These are phyloP conservation scores for Brettanomyces anomalus DNA, from an alignment of 805 yeast species.

Conservation along the genomic window DNA sequence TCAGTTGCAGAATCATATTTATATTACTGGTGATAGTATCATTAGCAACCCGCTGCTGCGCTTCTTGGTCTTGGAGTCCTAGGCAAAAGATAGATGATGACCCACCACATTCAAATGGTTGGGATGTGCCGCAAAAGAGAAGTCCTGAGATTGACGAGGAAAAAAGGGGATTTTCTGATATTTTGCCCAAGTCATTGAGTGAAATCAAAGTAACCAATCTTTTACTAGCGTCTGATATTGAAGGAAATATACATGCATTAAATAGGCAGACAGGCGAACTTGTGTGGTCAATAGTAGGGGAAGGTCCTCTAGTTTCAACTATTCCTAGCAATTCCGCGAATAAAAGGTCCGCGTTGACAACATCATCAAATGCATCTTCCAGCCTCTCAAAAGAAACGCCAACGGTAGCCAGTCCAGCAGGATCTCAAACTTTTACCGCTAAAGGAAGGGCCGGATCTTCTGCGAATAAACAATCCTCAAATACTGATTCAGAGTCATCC, in stretches of 20 bases:
- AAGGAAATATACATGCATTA: conserved; percentile 79
- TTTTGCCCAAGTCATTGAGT: conserved; percentile 9
- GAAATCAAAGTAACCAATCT: conserved; percentile 37
- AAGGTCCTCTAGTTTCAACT: conserved; percentile 47
- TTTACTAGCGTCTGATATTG: conserved; percentile 68
- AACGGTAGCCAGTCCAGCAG: conserved; percentile 1
- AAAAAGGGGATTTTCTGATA: neutral
- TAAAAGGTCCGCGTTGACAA: neutral
- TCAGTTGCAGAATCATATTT: too few species aligned
- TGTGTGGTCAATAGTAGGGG: conserved; percentile 67
- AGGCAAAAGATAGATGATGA: too few species aligned
- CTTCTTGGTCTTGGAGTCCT: too few species aligned
- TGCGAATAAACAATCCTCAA: neutral
- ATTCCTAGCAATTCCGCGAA: conserved; percentile 13
- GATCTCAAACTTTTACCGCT: neutral
- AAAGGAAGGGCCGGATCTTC: neutral
- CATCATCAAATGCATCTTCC: conserved; percentile 1
- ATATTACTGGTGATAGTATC: too few species aligned
- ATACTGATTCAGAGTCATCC: neutral
- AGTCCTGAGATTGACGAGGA: too few species aligned
- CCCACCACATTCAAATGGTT: too few species aligned
- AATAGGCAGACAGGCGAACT: conserved; percentile 66
- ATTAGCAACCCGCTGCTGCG: too few species aligned
- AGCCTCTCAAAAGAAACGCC: conserved; percentile 1
- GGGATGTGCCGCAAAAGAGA: too few species aligned